phyloP scores from a whole-genome alignment of 1,284 basidiomycete species.

The Xerocomus cyaneibrunnescens region DNA sequence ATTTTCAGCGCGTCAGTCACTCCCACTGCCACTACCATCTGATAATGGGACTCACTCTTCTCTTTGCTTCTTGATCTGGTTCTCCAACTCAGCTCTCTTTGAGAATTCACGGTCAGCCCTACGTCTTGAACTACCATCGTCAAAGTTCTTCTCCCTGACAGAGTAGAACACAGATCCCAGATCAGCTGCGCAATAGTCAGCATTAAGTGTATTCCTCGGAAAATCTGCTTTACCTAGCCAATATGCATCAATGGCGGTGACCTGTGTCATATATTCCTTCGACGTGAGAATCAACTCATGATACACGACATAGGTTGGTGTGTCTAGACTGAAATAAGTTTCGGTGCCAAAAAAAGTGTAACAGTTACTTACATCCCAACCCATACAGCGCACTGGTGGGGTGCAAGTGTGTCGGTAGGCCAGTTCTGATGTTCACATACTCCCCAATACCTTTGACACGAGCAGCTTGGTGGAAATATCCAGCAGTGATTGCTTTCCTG shows the following conservation, averaged over 20 bases:
- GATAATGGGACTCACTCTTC: conserved; percentile 65
- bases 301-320: conserved; percentile 95
- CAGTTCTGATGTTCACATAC: conserved; percentile 97
- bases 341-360: too few relatives aligned
- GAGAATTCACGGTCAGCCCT: conserved; percentile 87
- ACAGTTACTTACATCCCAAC: conserved; percentile 74
- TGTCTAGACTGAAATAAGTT: conserved; percentile 54
- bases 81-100: conserved; percentile 86
- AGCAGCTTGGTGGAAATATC: conserved; percentile 99
- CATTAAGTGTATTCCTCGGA: not conserved
- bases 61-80: conserved; percentile 83
- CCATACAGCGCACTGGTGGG: conserved; percentile 97
- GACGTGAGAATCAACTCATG: conserved; percentile 95
- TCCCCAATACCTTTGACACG: conserved; percentile 98
- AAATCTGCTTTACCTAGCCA: conserved; percentile 71
- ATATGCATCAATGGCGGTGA: conserved; percentile 92
- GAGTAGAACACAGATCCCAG: conserved; percentile 94
- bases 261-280: conserved; percentile 96
- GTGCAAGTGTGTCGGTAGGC: conserved; percentile 89
- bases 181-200: conserved; percentile 60
- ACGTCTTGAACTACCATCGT: conserved; percentile 71
- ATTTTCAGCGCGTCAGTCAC: conserved; percentile 7
- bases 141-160: conserved; percentile 94
- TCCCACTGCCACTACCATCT: not conserved
- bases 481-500: conserved; percentile 96